Evolutionary conservation across 306 rosid genomes (phyloP).

Genomic region (Cyamopsis tetragonoloba): DNA sequence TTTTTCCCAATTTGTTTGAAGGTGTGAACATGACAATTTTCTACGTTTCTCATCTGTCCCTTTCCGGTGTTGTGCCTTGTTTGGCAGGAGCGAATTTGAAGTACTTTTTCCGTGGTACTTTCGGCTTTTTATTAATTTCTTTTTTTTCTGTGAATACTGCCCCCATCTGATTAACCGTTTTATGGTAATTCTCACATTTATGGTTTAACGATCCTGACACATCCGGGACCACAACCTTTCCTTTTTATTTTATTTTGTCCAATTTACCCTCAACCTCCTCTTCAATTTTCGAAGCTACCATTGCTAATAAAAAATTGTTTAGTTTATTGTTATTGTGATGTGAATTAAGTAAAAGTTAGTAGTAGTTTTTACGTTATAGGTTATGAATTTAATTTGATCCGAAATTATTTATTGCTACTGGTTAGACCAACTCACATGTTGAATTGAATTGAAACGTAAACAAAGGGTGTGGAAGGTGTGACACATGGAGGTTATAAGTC

Average conservation of each 20-base stretch:
- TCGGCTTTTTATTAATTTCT: constrained; percentile 2
- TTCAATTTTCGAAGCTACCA: not conserved
- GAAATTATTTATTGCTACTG: not conserved
- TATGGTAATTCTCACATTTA: constrained; percentile 23
- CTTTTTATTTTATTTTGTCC: not conserved
- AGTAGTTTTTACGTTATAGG: not conserved
- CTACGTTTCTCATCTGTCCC: constrained; percentile 11
- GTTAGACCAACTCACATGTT: no score
- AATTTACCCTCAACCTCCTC: constrained; percentile 4
- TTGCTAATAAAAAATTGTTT: not conserved
- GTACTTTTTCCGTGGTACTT: constrained; percentile 78
- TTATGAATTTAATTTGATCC: not conserved
- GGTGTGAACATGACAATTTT: not conserved
- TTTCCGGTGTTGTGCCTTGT: constrained; percentile 27
- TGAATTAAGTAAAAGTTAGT: no score
- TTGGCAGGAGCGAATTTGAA: constrained; percentile 19
- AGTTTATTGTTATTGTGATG: no score
- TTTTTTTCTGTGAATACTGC: not conserved
- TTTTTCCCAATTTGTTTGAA: not conserved
- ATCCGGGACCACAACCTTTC: constrained; percentile 8
- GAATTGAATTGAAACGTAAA: not conserved
- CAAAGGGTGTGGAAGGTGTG: constrained; percentile 9
- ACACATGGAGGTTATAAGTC: constrained; percentile 4
- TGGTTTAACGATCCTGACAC: constrained; percentile 34
- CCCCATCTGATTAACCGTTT: not conserved